A percentile compares a stretch with the other conserved stretches of the same genome.
Conservation (phyloP, 257 asterid species). For the Anisodus acutangulus region DNA sequence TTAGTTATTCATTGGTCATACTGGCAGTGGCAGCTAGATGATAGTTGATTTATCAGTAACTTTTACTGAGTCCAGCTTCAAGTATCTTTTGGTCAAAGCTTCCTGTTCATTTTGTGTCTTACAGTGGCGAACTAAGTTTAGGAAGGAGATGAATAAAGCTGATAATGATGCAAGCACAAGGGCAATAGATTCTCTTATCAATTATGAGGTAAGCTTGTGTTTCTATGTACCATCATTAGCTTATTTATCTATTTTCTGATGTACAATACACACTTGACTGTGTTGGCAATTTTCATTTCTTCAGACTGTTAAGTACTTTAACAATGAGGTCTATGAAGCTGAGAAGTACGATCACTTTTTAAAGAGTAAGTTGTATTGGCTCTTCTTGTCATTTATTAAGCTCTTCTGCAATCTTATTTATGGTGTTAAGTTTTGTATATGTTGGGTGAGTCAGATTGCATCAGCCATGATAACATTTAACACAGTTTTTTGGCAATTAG, state of each 20-base stretch:
- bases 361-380: slow-evolving; percentile 63
- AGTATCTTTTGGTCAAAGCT: slow-evolving; percentile 26
- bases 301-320: slow-evolving; percentile 97
- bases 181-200: slow-evolving; percentile 90
- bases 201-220: slow-evolving; percentile 73
- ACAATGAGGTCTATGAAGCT: slow-evolving; percentile 86
- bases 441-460: slow-evolving; percentile 11
- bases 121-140: slow-evolving; percentile 98
- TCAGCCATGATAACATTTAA: background rate
- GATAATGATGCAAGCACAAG: slow-evolving; percentile 94
- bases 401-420: background rate
- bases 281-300: slow-evolving; percentile 35
- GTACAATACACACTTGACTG: slow-evolving; percentile 18
- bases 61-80: slow-evolving; percentile 29
- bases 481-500: slow-evolving; percentile 5
- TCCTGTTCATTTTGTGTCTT: slow-evolving; percentile 37
- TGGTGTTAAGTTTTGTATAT: background rate
- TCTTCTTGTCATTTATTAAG: slow-evolving; percentile 1
- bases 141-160: slow-evolving; percentile 96
- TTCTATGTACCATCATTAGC: background rate
- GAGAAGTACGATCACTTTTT: slow-evolving; percentile 87
- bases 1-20: background rate
- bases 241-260: slow-evolving; percentile 7
- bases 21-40: slow-evolving; percentile 24
- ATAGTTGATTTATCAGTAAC: background rate